Base-by-base conservation (phyloP, 1,284 basidiomycete species). In the Moesziomyces sp. region DNA sequence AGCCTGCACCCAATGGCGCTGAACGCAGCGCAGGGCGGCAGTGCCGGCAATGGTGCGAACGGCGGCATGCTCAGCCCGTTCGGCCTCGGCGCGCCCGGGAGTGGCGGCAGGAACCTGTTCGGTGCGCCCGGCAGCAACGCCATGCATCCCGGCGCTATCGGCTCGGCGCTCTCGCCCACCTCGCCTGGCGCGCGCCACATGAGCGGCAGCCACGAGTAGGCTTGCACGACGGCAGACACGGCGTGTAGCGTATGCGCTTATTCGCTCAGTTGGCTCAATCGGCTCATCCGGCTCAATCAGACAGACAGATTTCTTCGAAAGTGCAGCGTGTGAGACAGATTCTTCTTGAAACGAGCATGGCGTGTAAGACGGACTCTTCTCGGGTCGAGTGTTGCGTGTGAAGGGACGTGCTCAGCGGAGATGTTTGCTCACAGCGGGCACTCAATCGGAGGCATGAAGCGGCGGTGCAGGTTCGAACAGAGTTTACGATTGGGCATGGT, bases 131-230 rank as follows among this genome's bases (percentile, higher is more conserved):
- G 71, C 30, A 60, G 70, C 60, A 60, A 45, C 34, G 44, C 42
- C 13, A 30, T 58, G 47, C 65, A 69, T 43, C 72, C 62, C 4
- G 62, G 67, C n/a, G 62, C 67, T 11, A 74, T 74, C 50, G 71
- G 71, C 6, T 60, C 58, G 13, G 66, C 66, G 8, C 55, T 74
- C 13, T 74, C 72, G 46, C 66, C 72, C 16, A 70, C 72, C 11
- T 74, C 67, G 40, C 61, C 65, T 9, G 59, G 59, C 34, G 55
- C 58, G 18, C 53, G 71, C 24, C 71, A 69, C 40, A 18, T 59
- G 45, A 60, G 66, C 30, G 62, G 62, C 23, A 54, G 55, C 54
- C 64, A 67, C 50, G 69, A 71, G 47, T 71, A 50, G 44, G 2
- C 8, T 2, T 0, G 30, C 30, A 5, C 10, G 6, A 10, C 9